Evolutionary conservation across 2,329 filamentous ascomycete species (phyloP).

Genomic region (Exophiala alcalophila): DNA sequence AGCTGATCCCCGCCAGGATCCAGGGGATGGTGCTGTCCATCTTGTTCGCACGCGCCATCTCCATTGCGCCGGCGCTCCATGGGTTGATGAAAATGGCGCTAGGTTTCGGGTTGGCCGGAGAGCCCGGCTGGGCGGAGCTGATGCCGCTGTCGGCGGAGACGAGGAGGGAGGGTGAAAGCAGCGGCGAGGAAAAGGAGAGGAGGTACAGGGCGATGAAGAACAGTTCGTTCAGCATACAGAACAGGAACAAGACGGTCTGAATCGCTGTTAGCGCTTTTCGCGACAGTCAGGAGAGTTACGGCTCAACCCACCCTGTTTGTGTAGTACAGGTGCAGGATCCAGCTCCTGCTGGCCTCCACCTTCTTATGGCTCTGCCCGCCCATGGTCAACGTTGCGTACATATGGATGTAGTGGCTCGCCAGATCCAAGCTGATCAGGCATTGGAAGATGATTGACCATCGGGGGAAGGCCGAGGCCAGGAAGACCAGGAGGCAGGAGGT

Average conservation of each 20-base stretch:
- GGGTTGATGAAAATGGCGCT: conserved; percentile 79
- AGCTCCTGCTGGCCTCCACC: conserved; percentile 81
- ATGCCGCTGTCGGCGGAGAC: conserved; percentile 51
- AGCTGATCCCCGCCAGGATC: conserved; percentile 76
- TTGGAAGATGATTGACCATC: conserved; percentile 94
- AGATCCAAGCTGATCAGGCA: conserved; percentile 87
- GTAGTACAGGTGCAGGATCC: conserved; percentile 92
- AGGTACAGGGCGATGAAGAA: conserved; percentile 99
- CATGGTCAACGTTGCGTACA: conserved; percentile 93
- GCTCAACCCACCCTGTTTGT: conserved; percentile 80
- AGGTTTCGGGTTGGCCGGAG: conserved; percentile 65
- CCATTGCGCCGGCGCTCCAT: conserved; percentile 87
- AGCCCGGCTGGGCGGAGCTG: conserved; percentile 60
- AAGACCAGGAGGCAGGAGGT: conserved; percentile 94
- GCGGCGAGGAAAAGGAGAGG: conserved; percentile 90
- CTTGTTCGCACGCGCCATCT: conserved; percentile 92
- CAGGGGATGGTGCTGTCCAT: conserved; percentile 73
- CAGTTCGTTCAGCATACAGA: conserved; percentile 86
- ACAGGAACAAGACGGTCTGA: conserved; percentile 83
- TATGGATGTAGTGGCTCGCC: conserved; percentile 97
- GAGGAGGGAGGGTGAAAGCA: conserved; percentile 79
- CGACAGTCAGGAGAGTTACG: too few species aligned
- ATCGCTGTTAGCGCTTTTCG: conserved; percentile 1
- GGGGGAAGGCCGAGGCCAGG: conserved; percentile 87
- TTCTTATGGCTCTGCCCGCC: conserved; percentile 87